phyloP scores from a whole-genome alignment of 1,284 basidiomycete species.

The Waitea zeae region DNA sequence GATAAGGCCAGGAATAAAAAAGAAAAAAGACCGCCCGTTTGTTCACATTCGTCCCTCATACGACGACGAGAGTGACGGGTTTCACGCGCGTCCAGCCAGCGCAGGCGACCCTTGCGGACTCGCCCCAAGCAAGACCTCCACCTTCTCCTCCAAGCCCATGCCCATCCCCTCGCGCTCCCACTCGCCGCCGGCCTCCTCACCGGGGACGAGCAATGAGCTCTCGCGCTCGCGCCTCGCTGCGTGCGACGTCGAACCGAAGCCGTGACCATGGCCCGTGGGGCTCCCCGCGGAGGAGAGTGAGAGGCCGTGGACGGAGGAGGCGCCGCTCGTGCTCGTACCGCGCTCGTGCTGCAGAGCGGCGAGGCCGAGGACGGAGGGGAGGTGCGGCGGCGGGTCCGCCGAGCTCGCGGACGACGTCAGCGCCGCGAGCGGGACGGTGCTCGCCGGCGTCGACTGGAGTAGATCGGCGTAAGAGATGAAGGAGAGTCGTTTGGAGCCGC shows the following conservation, averaged over 20 bases:
- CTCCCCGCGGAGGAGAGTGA: not conserved
- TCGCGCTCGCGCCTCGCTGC: slow-evolving; percentile 16
- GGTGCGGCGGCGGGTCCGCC: slow-evolving; percentile 45
- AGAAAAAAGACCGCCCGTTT: too few relatives aligned
- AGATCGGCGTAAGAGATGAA: slow-evolving; percentile 80
- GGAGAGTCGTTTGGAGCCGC: slow-evolving; percentile 47
- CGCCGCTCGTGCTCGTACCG: slow-evolving; percentile 12
- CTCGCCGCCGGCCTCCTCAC: slow-evolving; percentile 51
- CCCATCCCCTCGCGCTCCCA: slow-evolving; percentile 76
- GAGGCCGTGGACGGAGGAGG: slow-evolving; percentile 11
- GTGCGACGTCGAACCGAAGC: not conserved
- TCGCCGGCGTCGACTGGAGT: slow-evolving; percentile 55
- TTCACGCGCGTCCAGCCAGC: too few relatives aligned
- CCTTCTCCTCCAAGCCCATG: slow-evolving; percentile 59
- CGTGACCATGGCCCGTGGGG: not conserved
- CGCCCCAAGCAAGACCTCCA: too few relatives aligned
- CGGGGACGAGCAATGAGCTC: slow-evolving; percentile 14
- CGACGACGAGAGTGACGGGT: too few relatives aligned
- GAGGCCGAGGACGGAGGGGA: slow-evolving; percentile 40
- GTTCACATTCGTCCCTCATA: too few relatives aligned
- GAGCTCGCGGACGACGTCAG: slow-evolving; percentile 41
- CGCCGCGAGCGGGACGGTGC: slow-evolving; percentile 51
- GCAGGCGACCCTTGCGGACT: too few relatives aligned
- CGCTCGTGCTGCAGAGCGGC: slow-evolving; percentile 18
- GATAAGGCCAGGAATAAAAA: too few relatives aligned